Evolutionary conservation across 495 filamentous ascomycete species (phyloP).

Genomic region (Endocarpon pusillum): DNA sequence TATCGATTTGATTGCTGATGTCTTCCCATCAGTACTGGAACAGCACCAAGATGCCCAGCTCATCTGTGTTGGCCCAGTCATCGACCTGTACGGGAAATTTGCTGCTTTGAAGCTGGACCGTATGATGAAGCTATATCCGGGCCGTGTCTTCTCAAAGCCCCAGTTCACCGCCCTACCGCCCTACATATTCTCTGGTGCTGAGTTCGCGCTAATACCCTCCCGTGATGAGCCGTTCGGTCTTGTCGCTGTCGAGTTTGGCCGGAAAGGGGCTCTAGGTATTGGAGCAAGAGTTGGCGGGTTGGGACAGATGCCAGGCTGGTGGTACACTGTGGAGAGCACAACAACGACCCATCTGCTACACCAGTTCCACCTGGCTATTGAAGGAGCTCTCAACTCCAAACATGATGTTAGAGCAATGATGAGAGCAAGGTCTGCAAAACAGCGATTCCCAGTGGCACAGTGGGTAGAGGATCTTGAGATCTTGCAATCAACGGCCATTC

Average conservation of each 20-base stretch:
- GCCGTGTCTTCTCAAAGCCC: slow-evolving; percentile 58
- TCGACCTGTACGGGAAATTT: slow-evolving; percentile 66
- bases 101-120: slow-evolving; percentile 54
- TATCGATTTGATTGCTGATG: slow-evolving; percentile 61
- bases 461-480: slow-evolving; percentile 48
- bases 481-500: slow-evolving; percentile 39
- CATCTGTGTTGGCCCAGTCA: slow-evolving; percentile 55
- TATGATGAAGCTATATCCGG: slow-evolving; percentile 61
- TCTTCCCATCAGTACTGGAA: slow-evolving; percentile 57
- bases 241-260: slow-evolving; percentile 67
- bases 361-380: slow-evolving; percentile 55
- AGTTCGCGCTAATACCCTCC: slow-evolving; percentile 64
- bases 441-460: slow-evolving; percentile 58
- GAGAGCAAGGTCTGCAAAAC: slow-evolving; percentile 59
- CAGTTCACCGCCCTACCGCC: slow-evolving; percentile 60
- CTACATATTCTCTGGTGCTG: slow-evolving; percentile 62
- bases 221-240: slow-evolving; percentile 68
- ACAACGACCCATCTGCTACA: slow-evolving; percentile 51
- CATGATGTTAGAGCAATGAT: slow-evolving; percentile 41
- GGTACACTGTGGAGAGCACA: slow-evolving; percentile 52
- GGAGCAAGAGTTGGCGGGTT: slow-evolving; percentile 52
- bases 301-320: slow-evolving; percentile 43
- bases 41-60: slow-evolving; percentile 48
- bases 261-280: slow-evolving; percentile 61
- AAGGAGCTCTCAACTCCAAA: slow-evolving; percentile 46